Percentiles rank a stretch among this genome's conserved stretches.
phyloP scores from a whole-genome alignment of 2,329 filamentous ascomycete genomes.

The Botrytis deweyae region DNA sequence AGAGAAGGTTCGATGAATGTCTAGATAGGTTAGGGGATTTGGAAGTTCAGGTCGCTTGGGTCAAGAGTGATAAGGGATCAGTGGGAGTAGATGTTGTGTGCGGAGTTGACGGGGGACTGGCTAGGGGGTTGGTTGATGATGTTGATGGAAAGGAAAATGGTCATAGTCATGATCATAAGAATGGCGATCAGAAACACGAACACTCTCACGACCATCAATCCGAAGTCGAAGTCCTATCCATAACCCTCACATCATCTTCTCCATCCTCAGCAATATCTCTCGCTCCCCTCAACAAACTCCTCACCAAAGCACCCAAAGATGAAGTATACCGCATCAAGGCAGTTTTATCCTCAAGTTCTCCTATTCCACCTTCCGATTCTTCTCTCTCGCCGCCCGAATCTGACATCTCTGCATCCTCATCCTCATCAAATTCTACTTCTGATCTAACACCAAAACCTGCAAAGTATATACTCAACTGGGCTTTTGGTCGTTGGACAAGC shows the following conservation, averaged over 20 bases:
- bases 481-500: constrained; percentile 93
- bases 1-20: constrained; percentile 61
- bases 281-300: constrained; percentile 45
- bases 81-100: constrained; percentile 80
- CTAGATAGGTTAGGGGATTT: constrained; percentile 66
- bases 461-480: constrained; percentile 95
- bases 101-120: constrained; percentile 81
- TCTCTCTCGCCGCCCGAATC: constrained; percentile 40
- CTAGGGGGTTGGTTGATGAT: constrained; percentile 51
- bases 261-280: constrained; percentile 3
- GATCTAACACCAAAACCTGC: constrained; percentile 27
- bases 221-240: constrained; percentile 88
- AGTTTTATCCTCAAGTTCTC: constrained; percentile 50
- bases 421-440: constrained; percentile 16
- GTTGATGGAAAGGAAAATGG: constrained; percentile 32
- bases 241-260: constrained; percentile 53
- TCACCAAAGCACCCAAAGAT: constrained; percentile 78
- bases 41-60: constrained; percentile 67
- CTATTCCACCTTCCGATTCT: constrained; percentile 53
- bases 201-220: constrained; percentile 62
- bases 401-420: constrained; percentile 20
- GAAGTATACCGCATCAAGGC: constrained; percentile 96
- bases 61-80: constrained; percentile 79
- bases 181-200: constrained; percentile 27
- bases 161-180: constrained; percentile 48